These are phyloP conservation scores for Opeltia flavorubescens DNA, from an alignment of 495 filamentous ascomycete species.

Conservation along the genomic window DNA sequence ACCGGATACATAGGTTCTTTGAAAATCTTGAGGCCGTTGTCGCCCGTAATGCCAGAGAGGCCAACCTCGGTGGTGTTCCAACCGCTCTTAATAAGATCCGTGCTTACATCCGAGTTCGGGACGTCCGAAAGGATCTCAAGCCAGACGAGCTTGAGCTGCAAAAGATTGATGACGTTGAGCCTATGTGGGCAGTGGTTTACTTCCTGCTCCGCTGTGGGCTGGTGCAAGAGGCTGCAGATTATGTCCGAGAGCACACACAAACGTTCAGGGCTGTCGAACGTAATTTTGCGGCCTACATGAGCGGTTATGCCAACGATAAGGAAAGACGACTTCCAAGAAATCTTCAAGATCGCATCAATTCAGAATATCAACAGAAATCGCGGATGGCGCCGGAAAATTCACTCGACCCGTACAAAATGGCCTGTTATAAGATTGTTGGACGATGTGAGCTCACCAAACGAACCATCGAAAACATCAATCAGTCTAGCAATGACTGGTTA, in stretches of 20 bases:
- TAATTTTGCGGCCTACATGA: slow-evolving; percentile 80
- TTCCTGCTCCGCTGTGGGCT: slow-evolving; percentile 81
- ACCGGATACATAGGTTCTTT: slow-evolving; percentile 38
- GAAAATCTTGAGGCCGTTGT: slow-evolving; percentile 59
- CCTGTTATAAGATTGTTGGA: slow-evolving; percentile 94
- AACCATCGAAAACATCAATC: slow-evolving; percentile 64
- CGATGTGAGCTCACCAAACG: slow-evolving; percentile 77
- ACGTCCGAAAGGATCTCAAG: slow-evolving; percentile 62
- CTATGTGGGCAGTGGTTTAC: slow-evolving; percentile 87
- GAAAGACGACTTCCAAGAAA: slow-evolving; percentile 62
- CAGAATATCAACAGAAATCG: slow-evolving; percentile 72
- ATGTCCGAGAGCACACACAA: slow-evolving; percentile 58
- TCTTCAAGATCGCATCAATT: slow-evolving; percentile 71
- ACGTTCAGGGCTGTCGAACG: slow-evolving; percentile 83
- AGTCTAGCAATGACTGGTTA: slow-evolving; percentile 84
- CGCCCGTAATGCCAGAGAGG: slow-evolving; percentile 70
- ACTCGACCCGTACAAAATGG: slow-evolving; percentile 89
- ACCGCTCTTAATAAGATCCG: slow-evolving; percentile 79
- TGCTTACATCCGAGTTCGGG: slow-evolving; percentile 71
- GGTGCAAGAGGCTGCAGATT: slow-evolving; percentile 68
- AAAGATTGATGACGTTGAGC: slow-evolving; percentile 53
- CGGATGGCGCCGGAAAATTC: slow-evolving; percentile 75
- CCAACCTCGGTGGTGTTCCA: slow-evolving; percentile 78
- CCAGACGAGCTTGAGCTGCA: slow-evolving; percentile 62
- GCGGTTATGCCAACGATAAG: slow-evolving; percentile 53